A percentile compares a stretch with the other conserved stretches of the same genome.
phyloP scores from a whole-genome alignment of 2,329 filamentous ascomycete genomes.

The Podosphaera aphanis region DNA sequence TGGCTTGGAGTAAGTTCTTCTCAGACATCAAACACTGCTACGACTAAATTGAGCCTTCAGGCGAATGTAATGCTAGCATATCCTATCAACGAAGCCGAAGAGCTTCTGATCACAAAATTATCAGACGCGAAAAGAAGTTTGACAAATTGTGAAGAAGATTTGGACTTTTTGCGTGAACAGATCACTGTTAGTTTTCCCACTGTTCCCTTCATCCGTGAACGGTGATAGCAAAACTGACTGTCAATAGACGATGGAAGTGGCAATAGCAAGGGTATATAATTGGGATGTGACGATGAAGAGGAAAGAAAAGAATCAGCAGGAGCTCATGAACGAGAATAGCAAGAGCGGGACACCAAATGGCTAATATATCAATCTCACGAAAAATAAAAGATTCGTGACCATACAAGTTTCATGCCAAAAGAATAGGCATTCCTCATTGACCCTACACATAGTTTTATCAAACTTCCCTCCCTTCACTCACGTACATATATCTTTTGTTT shows the following conservation, averaged over 20 bases:
- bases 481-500: too few species aligned
- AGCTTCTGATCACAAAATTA: constrained; percentile 54
- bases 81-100: constrained; percentile 66
- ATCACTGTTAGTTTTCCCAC: constrained; percentile 49
- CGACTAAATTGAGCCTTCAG: constrained; percentile 19
- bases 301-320: constrained; percentile 57
- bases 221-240: constrained; percentile 3
- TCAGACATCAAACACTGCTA: neutral
- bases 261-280: constrained; percentile 92
- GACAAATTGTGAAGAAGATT: constrained; percentile 79
- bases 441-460: too few species aligned
- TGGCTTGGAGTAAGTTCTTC: constrained; percentile 57
- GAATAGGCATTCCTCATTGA: too few species aligned
- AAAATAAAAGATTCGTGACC: too few species aligned
- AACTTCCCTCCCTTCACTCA: too few species aligned
- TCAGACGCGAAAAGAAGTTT: constrained; percentile 57
- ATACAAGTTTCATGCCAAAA: too few species aligned
- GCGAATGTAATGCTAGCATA: constrained; percentile 97
- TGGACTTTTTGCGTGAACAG: constrained; percentile 88
- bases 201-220: neutral
- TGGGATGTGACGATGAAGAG: constrained; percentile 94
- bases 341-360: constrained; percentile 16
- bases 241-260: constrained; percentile 52
- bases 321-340: constrained; percentile 15
- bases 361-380: constrained; percentile 4